Conservation (phyloP, 1,139 yeast species). For the Pichia sp. region DNA sequence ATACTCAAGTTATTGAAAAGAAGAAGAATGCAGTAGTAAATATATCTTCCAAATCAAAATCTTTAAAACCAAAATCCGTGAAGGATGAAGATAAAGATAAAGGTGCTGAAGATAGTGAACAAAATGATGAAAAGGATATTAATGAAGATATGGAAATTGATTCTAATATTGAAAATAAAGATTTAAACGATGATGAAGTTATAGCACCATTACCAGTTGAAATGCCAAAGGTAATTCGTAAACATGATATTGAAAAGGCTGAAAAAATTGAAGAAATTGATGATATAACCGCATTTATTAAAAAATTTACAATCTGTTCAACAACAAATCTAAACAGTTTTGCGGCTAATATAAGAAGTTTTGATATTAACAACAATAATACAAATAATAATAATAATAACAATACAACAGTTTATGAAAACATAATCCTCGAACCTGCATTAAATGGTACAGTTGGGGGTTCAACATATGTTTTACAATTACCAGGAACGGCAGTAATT, state of each 20-base stretch:
- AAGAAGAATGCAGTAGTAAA: conserved; percentile 1
- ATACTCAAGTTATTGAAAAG: conserved; percentile 16
- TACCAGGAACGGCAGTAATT: conserved; percentile 21
- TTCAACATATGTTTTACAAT: conserved; percentile 19
- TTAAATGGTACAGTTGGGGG: conserved; percentile 21
- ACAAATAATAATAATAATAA: neutral
- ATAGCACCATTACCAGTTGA: conserved; percentile 1
- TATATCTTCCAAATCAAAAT: neutral
- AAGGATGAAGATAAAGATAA: neutral
- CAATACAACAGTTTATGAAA: conserved; percentile 11
- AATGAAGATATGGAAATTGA: neutral
- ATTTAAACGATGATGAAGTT: neutral
- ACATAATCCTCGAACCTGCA: conserved; percentile 20
- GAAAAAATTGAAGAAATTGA: conserved; percentile 17
- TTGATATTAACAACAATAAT: neutral
- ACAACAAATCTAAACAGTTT: conserved; percentile 5
- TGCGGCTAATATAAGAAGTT: conserved; percentile 3
- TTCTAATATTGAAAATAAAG: conserved; percentile 10
- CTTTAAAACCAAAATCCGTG: conserved; percentile 17
- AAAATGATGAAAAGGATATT: conserved; percentile 10
- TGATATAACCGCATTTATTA: conserved; percentile 22
- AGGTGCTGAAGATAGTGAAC: neutral
- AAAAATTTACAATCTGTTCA: conserved; percentile 13
- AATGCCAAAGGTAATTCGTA: conserved; percentile 16
- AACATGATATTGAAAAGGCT: conserved; percentile 21